Evolutionary conservation across 805 yeast species (phyloP).

Genomic region (Pichia deserticola): DNA sequence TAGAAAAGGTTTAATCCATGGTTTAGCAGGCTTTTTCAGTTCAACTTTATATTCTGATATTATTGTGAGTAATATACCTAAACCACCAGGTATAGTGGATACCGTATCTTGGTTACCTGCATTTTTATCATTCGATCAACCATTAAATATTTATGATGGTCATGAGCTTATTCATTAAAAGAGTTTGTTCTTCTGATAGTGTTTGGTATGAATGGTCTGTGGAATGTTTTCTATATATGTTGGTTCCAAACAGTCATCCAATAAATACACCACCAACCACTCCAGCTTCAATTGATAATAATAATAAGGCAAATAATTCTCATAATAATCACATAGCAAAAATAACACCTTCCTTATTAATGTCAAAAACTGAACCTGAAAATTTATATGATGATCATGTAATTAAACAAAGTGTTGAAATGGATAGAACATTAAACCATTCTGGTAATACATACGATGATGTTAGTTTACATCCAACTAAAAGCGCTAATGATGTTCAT

Average conservation of each 20-base stretch:
- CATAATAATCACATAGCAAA: not conserved
- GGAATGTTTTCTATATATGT: slow-evolving; percentile 41
- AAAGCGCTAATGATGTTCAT: not conserved
- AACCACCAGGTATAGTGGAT: slow-evolving; percentile 18
- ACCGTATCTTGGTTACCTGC: slow-evolving; percentile 60
- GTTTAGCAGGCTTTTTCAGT: slow-evolving; percentile 68
- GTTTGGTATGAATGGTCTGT: slow-evolving; percentile 68
- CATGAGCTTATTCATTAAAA: slow-evolving; percentile 46
- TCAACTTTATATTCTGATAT: slow-evolving; percentile 60
- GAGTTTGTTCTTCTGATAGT: slow-evolving; percentile 33
- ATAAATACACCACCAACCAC: not conserved
- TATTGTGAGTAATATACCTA: slow-evolving; percentile 39
- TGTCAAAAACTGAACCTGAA: slow-evolving; percentile 2
- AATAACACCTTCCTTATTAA: not conserved
- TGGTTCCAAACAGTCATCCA: not conserved
- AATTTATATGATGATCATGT: not conserved
- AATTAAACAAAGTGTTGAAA: not conserved
- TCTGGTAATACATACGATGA: not conserved
- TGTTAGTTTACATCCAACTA: not conserved
- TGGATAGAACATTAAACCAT: not conserved
- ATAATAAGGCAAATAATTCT: no score
- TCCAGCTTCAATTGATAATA: not conserved
- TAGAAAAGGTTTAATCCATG: slow-evolving; percentile 55
- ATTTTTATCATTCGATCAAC: slow-evolving; percentile 52
- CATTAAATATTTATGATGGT: slow-evolving; percentile 45